These are phyloP conservation scores for Apiotrichum laibachii DNA, from an alignment of 1,284 basidiomycete genomes.

Conservation along the genomic window DNA sequence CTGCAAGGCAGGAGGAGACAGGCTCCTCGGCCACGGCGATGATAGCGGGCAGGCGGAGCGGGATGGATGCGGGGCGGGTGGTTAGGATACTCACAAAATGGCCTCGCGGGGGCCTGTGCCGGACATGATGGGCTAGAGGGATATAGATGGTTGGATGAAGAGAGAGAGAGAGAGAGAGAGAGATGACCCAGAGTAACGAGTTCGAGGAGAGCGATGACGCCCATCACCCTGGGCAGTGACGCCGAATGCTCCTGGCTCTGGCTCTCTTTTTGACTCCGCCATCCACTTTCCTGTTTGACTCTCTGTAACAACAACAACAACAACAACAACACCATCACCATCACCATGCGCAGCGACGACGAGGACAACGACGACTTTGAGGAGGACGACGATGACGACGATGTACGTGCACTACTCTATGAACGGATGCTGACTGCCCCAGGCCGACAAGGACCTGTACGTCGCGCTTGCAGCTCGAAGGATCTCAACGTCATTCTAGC, in stretches of 20 bases:
- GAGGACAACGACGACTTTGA: slow-evolving; percentile 37
- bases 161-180: not conserved
- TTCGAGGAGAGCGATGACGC: not conserved
- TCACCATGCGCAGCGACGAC: slow-evolving; percentile 36
- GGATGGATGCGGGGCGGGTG: not conserved
- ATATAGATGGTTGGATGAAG: too few species aligned
- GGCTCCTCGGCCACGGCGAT: too few species aligned
- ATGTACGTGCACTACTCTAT: not conserved
- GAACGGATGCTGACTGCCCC: slow-evolving; percentile 10
- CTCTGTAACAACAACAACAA: slow-evolving; percentile 2
- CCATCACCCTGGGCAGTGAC: not conserved
- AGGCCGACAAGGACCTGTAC: slow-evolving; percentile 27
- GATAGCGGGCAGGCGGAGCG: too few species aligned
- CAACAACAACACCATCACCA: slow-evolving; percentile 2
- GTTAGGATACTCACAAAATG: slow-evolving; percentile 61
- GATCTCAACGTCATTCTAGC: too few species aligned
- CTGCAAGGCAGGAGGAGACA: too few species aligned
- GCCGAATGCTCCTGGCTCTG: not conserved
- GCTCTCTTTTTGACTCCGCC: not conserved
- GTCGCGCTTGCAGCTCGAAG: not conserved
- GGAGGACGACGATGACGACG: slow-evolving; percentile 25
- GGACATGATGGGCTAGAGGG: slow-evolving; percentile 62
- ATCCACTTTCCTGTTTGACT: not conserved
- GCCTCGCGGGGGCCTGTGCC: slow-evolving; percentile 83
- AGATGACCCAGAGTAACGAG: not conserved